Evolutionary conservation across 352 stramenopile species (phyloP), one percentile per base, ranked within the genome.

Genomic region (Phytophthora colocasiae): DNA sequence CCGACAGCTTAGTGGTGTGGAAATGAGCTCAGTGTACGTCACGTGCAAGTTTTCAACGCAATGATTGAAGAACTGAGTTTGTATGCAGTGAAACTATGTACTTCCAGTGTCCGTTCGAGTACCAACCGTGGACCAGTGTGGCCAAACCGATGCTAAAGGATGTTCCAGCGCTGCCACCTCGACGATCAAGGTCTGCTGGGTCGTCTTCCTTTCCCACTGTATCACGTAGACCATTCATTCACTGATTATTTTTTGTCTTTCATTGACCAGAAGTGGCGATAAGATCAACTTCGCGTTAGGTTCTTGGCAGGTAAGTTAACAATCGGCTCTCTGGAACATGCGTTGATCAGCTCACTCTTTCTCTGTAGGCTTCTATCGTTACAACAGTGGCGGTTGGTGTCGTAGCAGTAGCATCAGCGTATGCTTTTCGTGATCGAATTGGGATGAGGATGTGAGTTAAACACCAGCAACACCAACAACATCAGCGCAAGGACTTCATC

Each of bases 31-130:
- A 46, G 44, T 12, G 78, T 85, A 69, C 40, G 74, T 63, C 39
- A 40, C 7, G 24, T 46, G 31, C 31, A 36, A 36, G 27, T 36
- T 36, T 3, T 36, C 31, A 36, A 36, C 1, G 31, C 31, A 36
- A 10, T 10, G 2, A 36, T 36, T 36, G 31, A 36, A 31, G 14
- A 14, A 36, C 31, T 12, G 8, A 36, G 8, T 36, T 36, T 54
- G 12, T 44, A n/a, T 27, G n/a, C n/a, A 84, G 70, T 11, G 38
- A 41, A 24, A 63, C 50, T 31, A 48, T 54, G 64, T 83, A 73
- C 41, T 81, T 86, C 46, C 66, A 64, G 47, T 80, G 66, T 54
- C 75, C 74, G 24, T 80, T 73, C 17, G 44, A 67, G 27, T 77
- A 75, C 17, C 77, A 83, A 56, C 38, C 53, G 8, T 82, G 74